Evolutionary conservation across 441 rosid genomes (phyloP), one percentile per base, ranked within the genome.

Genomic region (Populus hybrid): DNA sequence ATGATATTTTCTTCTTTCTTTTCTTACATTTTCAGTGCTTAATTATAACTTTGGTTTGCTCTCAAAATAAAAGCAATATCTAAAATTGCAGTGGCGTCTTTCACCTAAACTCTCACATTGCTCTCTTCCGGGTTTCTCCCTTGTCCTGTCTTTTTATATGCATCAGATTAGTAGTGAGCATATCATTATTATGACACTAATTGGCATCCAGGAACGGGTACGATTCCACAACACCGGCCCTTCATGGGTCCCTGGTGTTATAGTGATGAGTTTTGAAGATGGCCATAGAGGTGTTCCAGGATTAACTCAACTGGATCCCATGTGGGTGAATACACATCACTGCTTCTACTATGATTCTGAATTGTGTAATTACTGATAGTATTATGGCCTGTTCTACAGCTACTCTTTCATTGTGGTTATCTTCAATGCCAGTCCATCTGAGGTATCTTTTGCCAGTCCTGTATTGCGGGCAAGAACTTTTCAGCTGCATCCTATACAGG

Each of bases 251-350:
- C 95, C 90, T 10, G 99, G 98, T 23, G 87, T 93, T 78, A 91
- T 96, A 68, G 96, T 87, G 79, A 92, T 94, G 94, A 89, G 96
- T 86, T 87, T 96, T 83, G 98, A 96, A 87, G 98, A 93, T 86
- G 96, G 96, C 69, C 82, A 82, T 65, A 84, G 86, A 80, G 94
- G 90, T 77, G 77, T 80, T 65, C 88, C 92, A 0, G 92, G 92
- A 78, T 75, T 91, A 78, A 79, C 94, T 76, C 93, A 88, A 78
- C 85, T 93, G 76, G 98, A 96, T 87, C 87, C 93, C 50, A 72
- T 69, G 98, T 94, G 83, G 70, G 99, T 85, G 36, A 71, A 81
- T 45, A 38, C 45, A 31, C 45, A 59, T 69, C 14, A 31, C 29
- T 61, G 3, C 38, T 53, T 35, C 66, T 64, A 12, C 26, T 9